Evolutionary conservation across 1,284 basidiomycete genomes (phyloP).

Genomic region (Mycosarcoma mackinlayi): DNA sequence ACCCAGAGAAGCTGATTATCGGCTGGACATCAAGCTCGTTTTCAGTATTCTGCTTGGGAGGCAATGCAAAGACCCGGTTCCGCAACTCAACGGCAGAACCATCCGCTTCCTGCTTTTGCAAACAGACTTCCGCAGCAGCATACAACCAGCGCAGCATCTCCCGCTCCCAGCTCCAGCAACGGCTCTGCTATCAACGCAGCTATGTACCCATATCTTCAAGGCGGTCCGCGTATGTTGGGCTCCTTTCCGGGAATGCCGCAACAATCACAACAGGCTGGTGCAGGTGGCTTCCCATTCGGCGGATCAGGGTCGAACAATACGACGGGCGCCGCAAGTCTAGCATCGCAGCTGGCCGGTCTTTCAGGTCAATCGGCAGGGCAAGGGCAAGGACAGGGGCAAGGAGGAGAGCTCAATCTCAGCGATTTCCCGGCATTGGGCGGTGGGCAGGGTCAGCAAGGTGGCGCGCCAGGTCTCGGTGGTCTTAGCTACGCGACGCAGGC

Average conservation of each 20-base stretch:
- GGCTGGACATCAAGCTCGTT: not conserved
- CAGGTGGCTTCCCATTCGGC: constrained; percentile 52
- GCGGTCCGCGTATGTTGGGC: constrained; percentile 54
- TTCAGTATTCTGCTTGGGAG: constrained; percentile 25
- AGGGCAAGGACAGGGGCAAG: constrained; percentile 47
- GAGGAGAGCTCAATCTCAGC: constrained; percentile 50
- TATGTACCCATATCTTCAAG: constrained; percentile 56
- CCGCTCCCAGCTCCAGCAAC: constrained; percentile 35
- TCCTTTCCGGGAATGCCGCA: constrained; percentile 51
- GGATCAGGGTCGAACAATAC: constrained; percentile 49
- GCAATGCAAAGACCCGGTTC: constrained; percentile 50
- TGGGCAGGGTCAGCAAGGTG: constrained; percentile 43
- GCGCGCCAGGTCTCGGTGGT: constrained; percentile 39
- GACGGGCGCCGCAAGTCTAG: constrained; percentile 46
- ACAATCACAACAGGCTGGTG: constrained; percentile 48
- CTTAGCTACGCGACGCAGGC: constrained; percentile 60
- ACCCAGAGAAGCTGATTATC: constrained; percentile 6
- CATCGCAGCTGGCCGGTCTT: constrained; percentile 42
- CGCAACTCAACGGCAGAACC: constrained; percentile 38
- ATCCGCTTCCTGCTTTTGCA: constrained; percentile 35
- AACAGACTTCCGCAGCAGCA: constrained; percentile 35
- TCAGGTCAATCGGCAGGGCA: constrained; percentile 42
- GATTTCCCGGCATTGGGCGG: constrained; percentile 59
- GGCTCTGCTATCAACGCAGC: constrained; percentile 17
- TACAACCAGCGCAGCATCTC: constrained; percentile 25